Conservation (phyloP, 169 alveolate genomes). For the Cryptosporidium parvum region DNA sequence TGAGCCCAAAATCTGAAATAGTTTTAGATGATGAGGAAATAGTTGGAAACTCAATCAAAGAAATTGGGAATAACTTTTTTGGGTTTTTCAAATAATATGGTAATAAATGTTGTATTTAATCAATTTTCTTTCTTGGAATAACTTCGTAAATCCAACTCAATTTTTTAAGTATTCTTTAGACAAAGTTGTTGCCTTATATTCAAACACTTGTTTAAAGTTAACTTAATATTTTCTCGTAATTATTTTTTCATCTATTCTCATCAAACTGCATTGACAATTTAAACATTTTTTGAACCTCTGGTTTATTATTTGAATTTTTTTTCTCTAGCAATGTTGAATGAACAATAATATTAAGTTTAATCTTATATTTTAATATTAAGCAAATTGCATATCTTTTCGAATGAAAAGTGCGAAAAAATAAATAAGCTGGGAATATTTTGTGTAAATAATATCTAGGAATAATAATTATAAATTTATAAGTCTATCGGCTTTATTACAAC, state of each 20-base stretch:
- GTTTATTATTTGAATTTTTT: too few relatives aligned
- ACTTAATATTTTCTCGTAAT: not conserved
- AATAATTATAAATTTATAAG: too few relatives aligned
- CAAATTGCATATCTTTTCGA: too few relatives aligned
- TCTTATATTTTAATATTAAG: too few relatives aligned
- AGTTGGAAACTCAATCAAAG: conserved; percentile 30
- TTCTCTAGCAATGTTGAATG: not conserved
- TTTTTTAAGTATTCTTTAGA: not conserved
- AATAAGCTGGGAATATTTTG: too few relatives aligned
- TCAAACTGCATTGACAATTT: not conserved
- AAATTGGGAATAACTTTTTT: conserved; percentile 49
- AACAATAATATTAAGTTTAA: too few relatives aligned
- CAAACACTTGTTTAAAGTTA: not conserved
- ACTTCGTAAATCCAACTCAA: not conserved
- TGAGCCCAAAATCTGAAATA: conserved; percentile 73
- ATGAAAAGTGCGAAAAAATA: too few relatives aligned
- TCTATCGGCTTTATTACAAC: too few relatives aligned
- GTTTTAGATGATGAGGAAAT: conserved; percentile 14
- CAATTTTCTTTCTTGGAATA: not conserved
- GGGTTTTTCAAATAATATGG: conserved; percentile 48
- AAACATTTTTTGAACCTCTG: too few relatives aligned
- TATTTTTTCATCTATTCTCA: not conserved
- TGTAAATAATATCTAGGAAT: too few relatives aligned
- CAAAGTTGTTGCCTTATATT: not conserved
- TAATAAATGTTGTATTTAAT: not conserved